A percentile compares a stretch with the other conserved stretches of the same genome.
These are phyloP conservation scores for Neurospora terricola DNA, from an alignment of 495 filamentous ascomycete genomes.

Conservation along the genomic window DNA sequence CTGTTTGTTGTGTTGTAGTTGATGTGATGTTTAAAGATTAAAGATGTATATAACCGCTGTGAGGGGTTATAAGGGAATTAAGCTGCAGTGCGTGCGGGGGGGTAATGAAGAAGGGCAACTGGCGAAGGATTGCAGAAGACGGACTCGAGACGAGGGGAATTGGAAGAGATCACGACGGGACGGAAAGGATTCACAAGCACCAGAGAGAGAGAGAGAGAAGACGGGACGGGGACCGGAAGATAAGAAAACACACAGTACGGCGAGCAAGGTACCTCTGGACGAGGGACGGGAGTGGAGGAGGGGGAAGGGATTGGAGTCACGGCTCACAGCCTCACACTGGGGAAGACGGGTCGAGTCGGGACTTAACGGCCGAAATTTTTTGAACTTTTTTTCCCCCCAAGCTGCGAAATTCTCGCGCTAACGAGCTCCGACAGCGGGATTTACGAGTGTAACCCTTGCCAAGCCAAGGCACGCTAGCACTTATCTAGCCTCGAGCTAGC, in stretches of 20 bases:
- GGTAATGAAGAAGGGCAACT: neutral
- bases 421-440: conserved; percentile 14
- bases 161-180: neutral
- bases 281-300: neutral
- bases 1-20: neutral
- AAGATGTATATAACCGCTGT: neutral
- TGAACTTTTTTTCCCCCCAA: neutral
- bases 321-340: neutral
- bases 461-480: neutral
- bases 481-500: neutral
- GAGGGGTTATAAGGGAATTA: neutral
- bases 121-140: neutral
- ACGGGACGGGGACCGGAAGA: conserved; percentile 1
- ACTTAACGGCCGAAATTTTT: conserved; percentile 1
- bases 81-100: neutral
- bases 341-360: neutral
- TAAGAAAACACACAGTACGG: neutral
- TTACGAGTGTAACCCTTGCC: conserved; percentile 1
- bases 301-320: neutral
- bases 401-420: conserved; percentile 3
- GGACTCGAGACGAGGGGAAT: neutral
- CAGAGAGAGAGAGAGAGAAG: neutral
- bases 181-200: neutral
- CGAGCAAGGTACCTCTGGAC: neutral
- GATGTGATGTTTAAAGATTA: neutral